Base-by-base conservation (phyloP, 2,329 filamentous ascomycete genomes). In the Colletotrichum theobromicola region DNA sequence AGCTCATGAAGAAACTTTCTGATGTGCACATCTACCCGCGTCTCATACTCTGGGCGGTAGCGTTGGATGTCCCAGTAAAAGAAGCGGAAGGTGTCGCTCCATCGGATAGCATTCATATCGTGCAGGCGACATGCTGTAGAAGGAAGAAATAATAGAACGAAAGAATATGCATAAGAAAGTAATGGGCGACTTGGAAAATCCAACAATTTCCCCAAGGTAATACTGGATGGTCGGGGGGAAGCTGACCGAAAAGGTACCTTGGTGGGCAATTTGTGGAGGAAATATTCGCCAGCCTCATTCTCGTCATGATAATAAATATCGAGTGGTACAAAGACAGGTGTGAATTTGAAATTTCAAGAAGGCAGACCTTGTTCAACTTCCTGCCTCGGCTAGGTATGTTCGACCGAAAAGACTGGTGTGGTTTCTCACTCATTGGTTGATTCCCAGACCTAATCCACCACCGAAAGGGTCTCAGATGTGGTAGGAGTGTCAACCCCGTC, bases 291-390 rank as follows among this genome's bases (percentile, higher is more conserved):
- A 1, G 35, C 35, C n/a, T 4, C 5, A 13, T 4, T 21, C 42
- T 46, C 10, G 3, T 4, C 18, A 7, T 1, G 42, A 46, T 18
- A 46, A 12, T 0, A 46, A 12, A 4, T 10, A 3, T 1, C 12
- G 34, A 35, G 34, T 35, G 12, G 13, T 6, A 35, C 37, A 0
- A n/a, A 46, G 42, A 21, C 10, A 46, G n/a, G 16, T 1, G 1
- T 16, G 18, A 7, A 8, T 42, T 21, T 21, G 42, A 46, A 10
- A 46, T 46, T 0, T 46, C 42, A 46, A 46, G 42, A 46, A 46
- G 18, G 21, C 3, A 4, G 2, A 21, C n/a, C 1, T 2, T 0
- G 2, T 46, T 0, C 42, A 46, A 4, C 6, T 13, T 1, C 0
- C 12, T 7, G n/a, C 10, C 42, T n/a, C 4, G 9, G 9, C 2